phyloP scores from a whole-genome alignment of 2,329 filamentous ascomycete genomes.

The Elsinoe australis region DNA sequence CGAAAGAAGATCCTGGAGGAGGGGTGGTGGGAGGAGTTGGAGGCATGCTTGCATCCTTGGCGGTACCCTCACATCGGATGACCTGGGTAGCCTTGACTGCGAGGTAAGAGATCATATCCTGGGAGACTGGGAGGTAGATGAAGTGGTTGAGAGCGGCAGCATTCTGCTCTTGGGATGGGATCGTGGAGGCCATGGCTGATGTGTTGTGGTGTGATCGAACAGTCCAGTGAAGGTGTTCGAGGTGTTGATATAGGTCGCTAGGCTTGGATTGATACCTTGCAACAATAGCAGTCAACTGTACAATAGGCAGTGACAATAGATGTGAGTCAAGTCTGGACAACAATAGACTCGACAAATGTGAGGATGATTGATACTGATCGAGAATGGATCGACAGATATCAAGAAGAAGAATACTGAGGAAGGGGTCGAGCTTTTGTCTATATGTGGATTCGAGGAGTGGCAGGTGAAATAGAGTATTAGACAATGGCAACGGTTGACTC shows the following conservation, averaged over 20 bases:
- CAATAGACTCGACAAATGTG: conserved; percentile 22
- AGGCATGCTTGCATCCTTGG: conserved; percentile 41
- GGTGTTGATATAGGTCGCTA: conserved; percentile 17
- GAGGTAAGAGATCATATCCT: conserved; percentile 70
- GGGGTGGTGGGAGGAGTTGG: conserved; percentile 55
- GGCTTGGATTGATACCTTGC: conserved; percentile 24
- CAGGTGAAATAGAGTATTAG: conserved; percentile 17
- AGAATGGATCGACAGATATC: conserved; percentile 20
- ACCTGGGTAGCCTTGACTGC: conserved; percentile 67
- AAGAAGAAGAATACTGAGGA: conserved; percentile 22
- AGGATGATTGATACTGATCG: conserved; percentile 17
- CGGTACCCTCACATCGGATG: conserved; percentile 62
- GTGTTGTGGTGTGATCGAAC: conserved; percentile 19
- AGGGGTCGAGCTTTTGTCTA: conserved; percentile 24
- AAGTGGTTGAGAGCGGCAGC: conserved; percentile 71
- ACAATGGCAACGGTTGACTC: conserved; percentile 18
- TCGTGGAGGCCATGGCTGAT: conserved; percentile 38
- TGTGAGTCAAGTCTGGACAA: conserved; percentile 19
- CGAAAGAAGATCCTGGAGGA: conserved; percentile 43
- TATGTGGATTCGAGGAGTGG: conserved; percentile 22
- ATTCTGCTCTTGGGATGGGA: conserved; percentile 47
- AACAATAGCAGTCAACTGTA: conserved; percentile 25
- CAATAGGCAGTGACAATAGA: conserved; percentile 20
- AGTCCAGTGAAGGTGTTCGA: conserved; percentile 18
- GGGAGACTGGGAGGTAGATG: conserved; percentile 66